phyloP scores from a whole-genome alignment of 306 rosid species.

The Arachis hypogaea region DNA sequence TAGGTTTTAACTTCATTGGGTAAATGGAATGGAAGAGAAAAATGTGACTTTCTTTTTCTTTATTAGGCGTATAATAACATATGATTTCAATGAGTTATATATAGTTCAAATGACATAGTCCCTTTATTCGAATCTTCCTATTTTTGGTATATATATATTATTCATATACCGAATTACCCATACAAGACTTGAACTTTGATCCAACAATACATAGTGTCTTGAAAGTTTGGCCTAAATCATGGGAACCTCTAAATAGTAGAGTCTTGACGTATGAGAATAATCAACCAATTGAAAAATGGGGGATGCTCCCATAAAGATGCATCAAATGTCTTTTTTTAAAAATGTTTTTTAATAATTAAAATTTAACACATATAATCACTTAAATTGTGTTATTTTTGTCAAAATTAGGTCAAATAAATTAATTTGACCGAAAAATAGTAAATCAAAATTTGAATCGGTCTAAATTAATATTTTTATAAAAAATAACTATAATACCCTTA shows the following conservation, averaged over 20 bases:
- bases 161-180: background rate
- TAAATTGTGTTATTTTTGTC: too few relatives aligned
- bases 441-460: too few relatives aligned
- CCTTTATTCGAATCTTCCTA: too few relatives aligned
- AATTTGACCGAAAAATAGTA: too few relatives aligned
- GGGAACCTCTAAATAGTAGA: conserved; percentile 14
- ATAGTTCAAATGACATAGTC: too few relatives aligned
- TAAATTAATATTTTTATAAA: too few relatives aligned
- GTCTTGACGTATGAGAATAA: conserved; percentile 19
- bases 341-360: too few relatives aligned
- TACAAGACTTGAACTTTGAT: background rate
- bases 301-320: too few relatives aligned
- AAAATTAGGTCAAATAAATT: too few relatives aligned
- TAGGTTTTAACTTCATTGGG: background rate
- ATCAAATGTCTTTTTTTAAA: too few relatives aligned
- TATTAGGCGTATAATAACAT: background rate
- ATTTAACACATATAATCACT: too few relatives aligned
- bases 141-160: background rate
- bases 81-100: background rate
- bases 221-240: background rate
- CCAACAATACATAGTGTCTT: background rate
- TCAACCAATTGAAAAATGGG: conserved; percentile 1
- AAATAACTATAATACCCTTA: too few relatives aligned
- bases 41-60: background rate
- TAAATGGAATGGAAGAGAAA: conserved; percentile 21